Percentiles rank a stretch among this genome's conserved stretches.
phyloP scores from a whole-genome alignment of 2,329 filamentous ascomycete species.

The Colletotrichum sp. region DNA sequence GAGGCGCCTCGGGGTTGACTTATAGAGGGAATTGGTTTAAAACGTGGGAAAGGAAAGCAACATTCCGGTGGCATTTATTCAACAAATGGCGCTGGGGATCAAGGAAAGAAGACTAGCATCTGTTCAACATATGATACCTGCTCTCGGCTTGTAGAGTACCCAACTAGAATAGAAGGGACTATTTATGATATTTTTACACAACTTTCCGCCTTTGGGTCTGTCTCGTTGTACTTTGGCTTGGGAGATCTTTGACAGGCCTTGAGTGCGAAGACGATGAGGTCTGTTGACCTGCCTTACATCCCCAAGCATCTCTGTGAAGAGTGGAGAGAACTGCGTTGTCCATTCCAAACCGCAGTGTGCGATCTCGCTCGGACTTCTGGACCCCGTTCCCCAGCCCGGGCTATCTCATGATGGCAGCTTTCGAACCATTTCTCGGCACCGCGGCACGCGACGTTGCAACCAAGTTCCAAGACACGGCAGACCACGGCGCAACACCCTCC shows the following conservation, averaged over 20 bases:
- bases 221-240: neutral
- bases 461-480: neutral
- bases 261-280: neutral
- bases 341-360: neutral
- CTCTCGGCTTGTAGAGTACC: constrained; percentile 9
- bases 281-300: neutral
- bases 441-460: neutral
- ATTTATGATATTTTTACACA: neutral
- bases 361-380: neutral
- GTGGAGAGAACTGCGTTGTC: neutral
- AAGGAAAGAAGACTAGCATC: constrained; percentile 18
- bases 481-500: neutral
- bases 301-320: neutral
- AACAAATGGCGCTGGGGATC: constrained; percentile 25
- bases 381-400: neutral
- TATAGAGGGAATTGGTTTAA: neutral
- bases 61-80: constrained; percentile 23
- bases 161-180: constrained; percentile 1
- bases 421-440: neutral
- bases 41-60: neutral
- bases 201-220: neutral
- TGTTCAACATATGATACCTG: constrained; percentile 26
- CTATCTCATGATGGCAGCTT: neutral
- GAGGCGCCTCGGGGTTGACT: neutral
- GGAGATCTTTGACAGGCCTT: neutral